Percentiles rank a stretch among this genome's conserved stretches.
These are phyloP conservation scores for Suhomyces faveliae DNA, from an alignment of 805 yeast species.

Conservation along the genomic window DNA sequence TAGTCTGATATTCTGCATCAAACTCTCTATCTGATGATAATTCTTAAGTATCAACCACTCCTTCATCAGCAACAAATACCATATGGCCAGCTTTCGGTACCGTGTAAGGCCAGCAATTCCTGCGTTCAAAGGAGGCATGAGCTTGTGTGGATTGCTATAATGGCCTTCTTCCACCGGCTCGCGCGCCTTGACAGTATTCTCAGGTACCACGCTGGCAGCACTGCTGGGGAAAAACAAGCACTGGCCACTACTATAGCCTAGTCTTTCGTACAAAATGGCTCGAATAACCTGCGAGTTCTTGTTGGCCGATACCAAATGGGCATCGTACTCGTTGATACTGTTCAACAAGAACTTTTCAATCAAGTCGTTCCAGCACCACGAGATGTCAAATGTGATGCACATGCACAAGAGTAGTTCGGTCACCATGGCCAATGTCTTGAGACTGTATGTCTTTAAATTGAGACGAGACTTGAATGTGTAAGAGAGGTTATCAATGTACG, in stretches of 20 bases:
- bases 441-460: conserved; percentile 64
- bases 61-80: conserved; percentile 71
- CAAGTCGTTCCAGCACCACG: conserved; percentile 47
- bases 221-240: conserved; percentile 16
- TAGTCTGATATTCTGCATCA: conserved; percentile 28
- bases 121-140: conserved; percentile 34
- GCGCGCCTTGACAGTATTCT: not conserved
- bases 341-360: conserved; percentile 46
- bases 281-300: conserved; percentile 47
- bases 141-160: conserved; percentile 34
- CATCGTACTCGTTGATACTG: conserved; percentile 45
- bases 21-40: conserved; percentile 22
- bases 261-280: conserved; percentile 42
- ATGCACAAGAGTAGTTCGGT: conserved; percentile 66
- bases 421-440: conserved; percentile 63
- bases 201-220: conserved; percentile 1
- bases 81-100: conserved; percentile 69
- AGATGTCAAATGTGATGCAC: conserved; percentile 38
- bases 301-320: conserved; percentile 37
- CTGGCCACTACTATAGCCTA: conserved; percentile 50
- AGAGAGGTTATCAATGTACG: conserved; percentile 65
- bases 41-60: conserved; percentile 52
- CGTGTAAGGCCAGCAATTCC: conserved; percentile 56
- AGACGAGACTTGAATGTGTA: conserved; percentile 76
- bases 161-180: conserved; percentile 23